phyloP scores from a whole-genome alignment of 306 rosid genomes.

The Acacia confusa region DNA sequence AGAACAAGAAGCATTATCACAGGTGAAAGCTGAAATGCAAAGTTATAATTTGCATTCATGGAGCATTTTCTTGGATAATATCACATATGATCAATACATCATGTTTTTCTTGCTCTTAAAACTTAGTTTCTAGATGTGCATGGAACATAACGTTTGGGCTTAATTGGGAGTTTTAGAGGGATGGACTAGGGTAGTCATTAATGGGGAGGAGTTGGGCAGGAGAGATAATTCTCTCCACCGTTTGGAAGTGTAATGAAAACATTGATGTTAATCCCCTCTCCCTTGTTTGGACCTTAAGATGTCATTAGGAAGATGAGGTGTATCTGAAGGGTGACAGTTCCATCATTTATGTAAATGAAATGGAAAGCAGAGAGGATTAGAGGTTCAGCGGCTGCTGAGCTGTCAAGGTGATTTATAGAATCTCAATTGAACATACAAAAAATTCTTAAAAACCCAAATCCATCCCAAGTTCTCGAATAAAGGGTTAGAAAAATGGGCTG shows the following conservation, averaged over 20 bases:
- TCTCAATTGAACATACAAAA: not conserved
- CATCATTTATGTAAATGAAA: not conserved
- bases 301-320: not conserved
- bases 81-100: not conserved
- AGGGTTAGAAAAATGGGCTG: not conserved
- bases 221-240: not conserved
- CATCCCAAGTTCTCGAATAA: not conserved
- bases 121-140: not conserved
- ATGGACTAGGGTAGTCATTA: not conserved
- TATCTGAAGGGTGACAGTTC: not conserved
- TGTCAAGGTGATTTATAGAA: not conserved
- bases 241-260: not conserved
- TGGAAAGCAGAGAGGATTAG: not conserved
- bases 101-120: constrained; percentile 4
- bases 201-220: not conserved
- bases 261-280: not conserved
- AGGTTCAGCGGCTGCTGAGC: not conserved
- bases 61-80: constrained; percentile 20
- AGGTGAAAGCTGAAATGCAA: constrained; percentile 44
- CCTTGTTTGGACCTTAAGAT: not conserved
- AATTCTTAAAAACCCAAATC: not conserved
- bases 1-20: constrained; percentile 98
- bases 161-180: not conserved
- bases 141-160: constrained; percentile 1
- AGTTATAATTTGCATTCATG: constrained; percentile 1